Evolutionary conservation across 148 eudicot genomes (phyloP).

Genomic region (Mesembryanthemum crystallinum): DNA sequence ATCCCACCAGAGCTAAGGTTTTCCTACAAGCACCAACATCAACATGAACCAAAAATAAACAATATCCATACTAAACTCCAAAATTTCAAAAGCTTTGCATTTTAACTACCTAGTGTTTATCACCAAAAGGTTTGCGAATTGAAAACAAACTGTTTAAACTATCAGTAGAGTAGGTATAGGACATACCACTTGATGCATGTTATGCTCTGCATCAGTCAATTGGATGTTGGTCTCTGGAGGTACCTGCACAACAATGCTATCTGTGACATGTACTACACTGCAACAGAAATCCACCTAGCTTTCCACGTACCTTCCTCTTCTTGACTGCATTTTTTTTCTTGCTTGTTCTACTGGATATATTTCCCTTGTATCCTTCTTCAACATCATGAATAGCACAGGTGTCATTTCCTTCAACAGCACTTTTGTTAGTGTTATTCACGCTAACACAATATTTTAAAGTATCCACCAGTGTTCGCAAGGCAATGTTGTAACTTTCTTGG

Average conservation of each 20-base stretch:
- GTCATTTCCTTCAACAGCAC: slow-evolving; percentile 28
- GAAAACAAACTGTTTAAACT: background rate
- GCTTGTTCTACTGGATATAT: slow-evolving; percentile 26
- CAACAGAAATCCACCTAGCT: background rate
- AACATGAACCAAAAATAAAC: slow-evolving; percentile 2
- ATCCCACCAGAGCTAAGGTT: slow-evolving; percentile 57
- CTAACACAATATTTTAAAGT: slow-evolving; percentile 38
- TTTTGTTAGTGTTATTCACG: slow-evolving; percentile 39
- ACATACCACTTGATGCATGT: slow-evolving; percentile 43
- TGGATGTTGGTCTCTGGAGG: slow-evolving; percentile 27
- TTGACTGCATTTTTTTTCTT: slow-evolving; percentile 42
- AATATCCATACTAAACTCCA: background rate
- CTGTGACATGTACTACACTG: slow-evolving; percentile 13
- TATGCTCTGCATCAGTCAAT: slow-evolving; percentile 34
- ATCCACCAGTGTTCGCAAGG: slow-evolving; percentile 40
- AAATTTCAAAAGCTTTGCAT: background rate
- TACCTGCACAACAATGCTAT: slow-evolving; percentile 33
- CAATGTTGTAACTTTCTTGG: slow-evolving; percentile 42
- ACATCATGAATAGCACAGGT: slow-evolving; percentile 25
- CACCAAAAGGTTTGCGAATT: background rate
- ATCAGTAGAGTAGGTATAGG: background rate
- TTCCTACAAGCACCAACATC: slow-evolving; percentile 38
- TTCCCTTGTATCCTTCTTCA: slow-evolving; percentile 35
- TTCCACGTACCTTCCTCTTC: slow-evolving; percentile 41
- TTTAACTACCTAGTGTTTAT: background rate